phyloP scores from a whole-genome alignment of 805 yeast genomes.

The Kodamaea leandrae region DNA sequence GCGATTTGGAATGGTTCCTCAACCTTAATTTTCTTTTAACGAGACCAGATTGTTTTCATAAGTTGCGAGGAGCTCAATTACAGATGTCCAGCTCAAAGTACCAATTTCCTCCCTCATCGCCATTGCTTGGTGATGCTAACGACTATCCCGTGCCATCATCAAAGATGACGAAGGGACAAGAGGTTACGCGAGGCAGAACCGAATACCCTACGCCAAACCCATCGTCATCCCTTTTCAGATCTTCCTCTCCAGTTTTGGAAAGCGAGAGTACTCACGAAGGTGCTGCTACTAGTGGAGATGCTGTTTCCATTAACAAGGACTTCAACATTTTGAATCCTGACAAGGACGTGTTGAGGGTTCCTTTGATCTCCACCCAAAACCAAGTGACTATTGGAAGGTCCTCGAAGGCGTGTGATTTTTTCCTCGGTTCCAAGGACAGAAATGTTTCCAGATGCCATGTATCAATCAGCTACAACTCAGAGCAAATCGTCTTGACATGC shows the following conservation, averaged over 20 bases:
- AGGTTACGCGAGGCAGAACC: constrained; percentile 16
- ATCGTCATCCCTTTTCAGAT: constrained; percentile 45
- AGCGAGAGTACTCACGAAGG: constrained; percentile 9
- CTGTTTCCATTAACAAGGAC: constrained; percentile 25
- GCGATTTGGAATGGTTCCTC: background rate
- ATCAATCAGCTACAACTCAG: constrained; percentile 43
- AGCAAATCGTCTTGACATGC: constrained; percentile 58
- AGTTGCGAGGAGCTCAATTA: background rate
- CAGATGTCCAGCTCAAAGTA: constrained; percentile 8
- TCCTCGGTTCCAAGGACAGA: constrained; percentile 48
- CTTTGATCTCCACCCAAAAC: constrained; percentile 38
- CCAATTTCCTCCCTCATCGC: constrained; percentile 56
- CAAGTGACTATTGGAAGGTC: constrained; percentile 64
- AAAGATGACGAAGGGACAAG: constrained; percentile 6
- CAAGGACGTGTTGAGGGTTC: constrained; percentile 31
- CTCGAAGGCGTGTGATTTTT: constrained; percentile 53
- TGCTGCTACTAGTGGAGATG: background rate
- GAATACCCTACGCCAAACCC: constrained; percentile 74
- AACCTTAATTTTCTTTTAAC: constrained; percentile 1
- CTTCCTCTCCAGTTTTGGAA: constrained; percentile 36
- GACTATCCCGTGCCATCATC: constrained; percentile 15
- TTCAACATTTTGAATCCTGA: constrained; percentile 38
- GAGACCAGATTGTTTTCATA: background rate
- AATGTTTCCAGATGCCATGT: constrained; percentile 69
- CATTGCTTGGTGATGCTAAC: constrained; percentile 34